These are phyloP conservation scores for Poa annua DNA, from an alignment of 176 grass and related monocot genomes.

Conservation along the genomic window DNA sequence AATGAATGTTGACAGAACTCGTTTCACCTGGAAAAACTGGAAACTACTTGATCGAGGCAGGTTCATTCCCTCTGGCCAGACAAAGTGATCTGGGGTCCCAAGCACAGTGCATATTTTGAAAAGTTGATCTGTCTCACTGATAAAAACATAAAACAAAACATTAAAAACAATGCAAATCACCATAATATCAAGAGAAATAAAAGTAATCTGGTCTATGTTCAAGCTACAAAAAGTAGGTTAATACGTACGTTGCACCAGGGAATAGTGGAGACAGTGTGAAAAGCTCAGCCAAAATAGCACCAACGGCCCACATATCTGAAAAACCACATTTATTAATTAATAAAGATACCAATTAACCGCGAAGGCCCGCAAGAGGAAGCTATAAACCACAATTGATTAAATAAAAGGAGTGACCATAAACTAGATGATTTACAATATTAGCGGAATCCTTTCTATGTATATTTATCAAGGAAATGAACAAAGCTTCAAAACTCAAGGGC, in stretches of 20 bases:
- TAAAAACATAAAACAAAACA: constrained; percentile 17
- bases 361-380: neutral
- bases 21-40: constrained; percentile 70
- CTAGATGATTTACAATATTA: neutral
- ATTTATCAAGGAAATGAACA: neutral
- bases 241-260: constrained; percentile 79
- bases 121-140: constrained; percentile 89
- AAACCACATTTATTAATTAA: constrained; percentile 14
- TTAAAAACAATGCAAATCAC: neutral
- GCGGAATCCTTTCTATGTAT: neutral
- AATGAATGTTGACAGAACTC: constrained; percentile 25
- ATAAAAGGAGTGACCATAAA: neutral
- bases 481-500: neutral
- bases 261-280: constrained; percentile 83
- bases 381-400: neutral
- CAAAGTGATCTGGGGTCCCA: constrained; percentile 77
- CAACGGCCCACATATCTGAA: constrained; percentile 90
- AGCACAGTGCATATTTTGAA: constrained; percentile 86
- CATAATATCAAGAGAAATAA: neutral
- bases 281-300: constrained; percentile 92
- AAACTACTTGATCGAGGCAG: constrained; percentile 69
- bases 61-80: constrained; percentile 83
- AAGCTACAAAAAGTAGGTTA: neutral
- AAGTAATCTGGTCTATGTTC: neutral
- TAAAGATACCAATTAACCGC: neutral